These are phyloP conservation scores for Catunica adiposa DNA, from an alignment of 2,329 filamentous ascomycete genomes.

Conservation along the genomic window DNA sequence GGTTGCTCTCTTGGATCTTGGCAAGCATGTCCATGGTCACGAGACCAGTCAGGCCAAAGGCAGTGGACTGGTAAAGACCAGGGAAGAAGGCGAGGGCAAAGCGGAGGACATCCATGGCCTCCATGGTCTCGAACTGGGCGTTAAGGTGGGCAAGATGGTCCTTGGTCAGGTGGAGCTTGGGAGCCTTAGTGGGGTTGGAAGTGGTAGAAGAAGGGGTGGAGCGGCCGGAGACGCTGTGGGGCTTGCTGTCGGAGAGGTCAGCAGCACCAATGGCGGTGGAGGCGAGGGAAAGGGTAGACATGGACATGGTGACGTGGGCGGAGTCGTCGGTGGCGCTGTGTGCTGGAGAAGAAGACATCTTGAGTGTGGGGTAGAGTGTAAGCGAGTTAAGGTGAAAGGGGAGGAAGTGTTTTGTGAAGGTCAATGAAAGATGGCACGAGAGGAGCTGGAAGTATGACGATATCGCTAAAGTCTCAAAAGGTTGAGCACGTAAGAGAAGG, in stretches of 20 bases:
- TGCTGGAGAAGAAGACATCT: slow-evolving; percentile 11
- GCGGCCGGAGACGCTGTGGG: slow-evolving; percentile 66
- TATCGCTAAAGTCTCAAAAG: neutral
- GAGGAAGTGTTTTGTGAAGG: neutral
- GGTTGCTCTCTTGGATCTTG: slow-evolving; percentile 49
- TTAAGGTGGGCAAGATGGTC: slow-evolving; percentile 85
- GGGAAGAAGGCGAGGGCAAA: slow-evolving; percentile 88
- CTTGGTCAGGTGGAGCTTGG: slow-evolving; percentile 71
- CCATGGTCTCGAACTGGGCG: slow-evolving; percentile 68
- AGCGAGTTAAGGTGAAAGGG: neutral
- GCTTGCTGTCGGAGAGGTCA: slow-evolving; percentile 25
- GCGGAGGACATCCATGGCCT: slow-evolving; percentile 77
- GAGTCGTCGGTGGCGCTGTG: slow-evolving; percentile 10
- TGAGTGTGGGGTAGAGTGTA: neutral
- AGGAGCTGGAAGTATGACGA: neutral
- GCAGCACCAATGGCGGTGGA: slow-evolving; percentile 18
- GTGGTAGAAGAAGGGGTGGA: slow-evolving; percentile 35
- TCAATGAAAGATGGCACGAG: neutral
- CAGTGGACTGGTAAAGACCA: slow-evolving; percentile 72
- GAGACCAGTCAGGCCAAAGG: slow-evolving; percentile 66
- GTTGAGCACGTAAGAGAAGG: neutral
- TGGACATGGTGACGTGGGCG: slow-evolving; percentile 10
- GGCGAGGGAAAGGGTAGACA: slow-evolving; percentile 13
- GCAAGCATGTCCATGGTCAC: slow-evolving; percentile 75
- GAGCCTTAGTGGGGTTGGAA: slow-evolving; percentile 29